Base-by-base conservation (phyloP, 768 basidiomycete species). In the Dacryopinax primogenitus region DNA sequence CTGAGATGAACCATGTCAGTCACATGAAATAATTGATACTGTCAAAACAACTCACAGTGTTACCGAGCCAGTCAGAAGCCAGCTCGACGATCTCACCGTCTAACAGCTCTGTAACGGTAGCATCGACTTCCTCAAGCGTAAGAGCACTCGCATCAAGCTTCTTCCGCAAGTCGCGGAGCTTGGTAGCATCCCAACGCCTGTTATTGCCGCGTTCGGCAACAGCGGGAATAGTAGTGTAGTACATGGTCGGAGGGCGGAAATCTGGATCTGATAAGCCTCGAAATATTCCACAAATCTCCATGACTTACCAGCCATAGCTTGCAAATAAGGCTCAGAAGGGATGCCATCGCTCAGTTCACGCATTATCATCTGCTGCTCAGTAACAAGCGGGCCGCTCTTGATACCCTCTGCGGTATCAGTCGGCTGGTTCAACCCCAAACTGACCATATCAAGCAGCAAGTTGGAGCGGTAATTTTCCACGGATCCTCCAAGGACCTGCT, bases 311-410 rank as follows among this genome's bases (percentile, higher is more conserved):
- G 90, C 83, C 66, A 97, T 84, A 30, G 88, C 84, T 70, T 84
- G 84, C 63, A 97, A 84, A 71, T 98, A 92, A 36, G 81, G 80
- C 71, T 95, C 93, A 4, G 89, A 86, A 1, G 78, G 73, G 66
- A 82, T 81, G 36, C 92, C 87, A 30, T 79, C 84, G 71, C 88
- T 86, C 21, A 99, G 81, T 74, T 97, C 92, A 72, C 86, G 84
- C 88, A 98, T 88, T 68, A 99, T 87, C 88, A 96, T 90, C 76
- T 97, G 94, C 73, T 93, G 90, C 75, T 98, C 95, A 1, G 90
- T 93, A 64, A 94, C 84, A 3, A 58, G 30, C 3, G 71, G 70
- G 45, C 69, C 72, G 3, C 85, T 83, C 9, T 85, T 81, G 33
- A 80, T 75, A 32, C 83, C 83, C 67, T 87, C 88, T 21, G 68